Evolutionary conservation across 1,284 basidiomycete genomes (phyloP), one percentile per base, ranked within the genome.

Genomic region (Ustilago cynodontis): DNA sequence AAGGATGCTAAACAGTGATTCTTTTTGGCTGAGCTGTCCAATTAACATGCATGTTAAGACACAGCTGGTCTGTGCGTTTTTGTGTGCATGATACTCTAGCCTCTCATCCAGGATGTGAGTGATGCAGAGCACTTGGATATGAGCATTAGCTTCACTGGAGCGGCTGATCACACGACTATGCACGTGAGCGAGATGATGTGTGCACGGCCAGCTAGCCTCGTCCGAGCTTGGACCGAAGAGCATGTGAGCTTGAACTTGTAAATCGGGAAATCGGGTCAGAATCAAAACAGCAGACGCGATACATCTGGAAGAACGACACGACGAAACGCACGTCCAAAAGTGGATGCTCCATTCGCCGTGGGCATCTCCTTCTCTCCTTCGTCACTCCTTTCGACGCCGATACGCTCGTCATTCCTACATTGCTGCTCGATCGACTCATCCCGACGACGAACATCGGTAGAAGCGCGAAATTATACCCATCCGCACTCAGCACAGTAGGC

Each of bases 271-370:
- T 56, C 54, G 54, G 54, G 54, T 8, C 26, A 39, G 10, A 41
- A n/a, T 49, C 24, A 24, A 49, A 24, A 28, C 28, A 49, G 47
- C 24, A 49, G 47, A 49, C 47, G 47, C 47, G 47, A 49, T 49
- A n/a, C 24, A 26, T 49, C 47, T n/a, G 24, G 47, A 49, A 49
- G 47, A 49, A 49, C 22, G 47, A 49, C 24, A 49, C 47, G 18
- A 50, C 63, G 43, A 51, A 35, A 20, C 41, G 31, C n/a, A 54
- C 31, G 29, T 39, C 31, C 28, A 52, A 18, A n/a, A 22, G 35
- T 54, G 50, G 49, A 54, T 45, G 45, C 55, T 66, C 52, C 45
- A 50, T 43, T n/a, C 8, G 29, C 33, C n/a, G 11, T 43, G 41
- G n/a, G 6, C 18, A n/a, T 26, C 11, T 49, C 26, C 10, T 7